Base-by-base conservation (phyloP, 306 rosid species). In the Abrus pulchellus region DNA sequence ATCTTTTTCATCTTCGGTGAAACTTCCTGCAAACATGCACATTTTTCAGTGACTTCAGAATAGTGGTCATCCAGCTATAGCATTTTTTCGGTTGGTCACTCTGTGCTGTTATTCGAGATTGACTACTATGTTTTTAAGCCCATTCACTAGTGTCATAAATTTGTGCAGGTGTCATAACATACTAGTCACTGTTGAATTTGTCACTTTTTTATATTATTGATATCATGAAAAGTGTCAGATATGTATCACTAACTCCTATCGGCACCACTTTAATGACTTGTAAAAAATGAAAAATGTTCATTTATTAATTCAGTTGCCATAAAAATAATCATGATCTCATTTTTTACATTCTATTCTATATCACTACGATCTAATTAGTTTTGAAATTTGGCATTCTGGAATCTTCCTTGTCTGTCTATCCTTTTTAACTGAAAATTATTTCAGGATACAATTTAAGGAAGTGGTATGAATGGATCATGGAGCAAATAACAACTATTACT, bases 251-350 rank as follows among this genome's bases (percentile, higher is more conserved):
- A 61, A 41, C 62, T 47, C 36, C 68, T 68, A 20, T 62, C 40
- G 43, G 49, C 33, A 34, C 20, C 50, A 68, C 74, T 55, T 70
- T 12, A 72, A 14, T 65, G 79, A 50, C 6, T 54, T 49, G 33
- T 67, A 32, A 47, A 41, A 34, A 56, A n/a, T 6, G 38, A 63
- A 7, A 55, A 55, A 28, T 20, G 38, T 57, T 56, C 8, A 5
- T 57, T 77, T 28, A 54, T 44, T 83, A 53, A 13, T 61, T 38
- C 13, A 61, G 6, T 63, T 55, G 65, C 76, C 48, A 55, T 76
- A 33, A 53, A 75, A 84, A 27, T 54, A 70, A 59, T 52, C 54
- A 4, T 70, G 78, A 75, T 30, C 43, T 78, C 50, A n/a, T 56
- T 13, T 68, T 71, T 57, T 12, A 9, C 65, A 65, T 77, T 65